Base-by-base conservation (phyloP, 2,329 filamentous ascomycete species). In the Colletotrichum sansevieriae region DNA sequence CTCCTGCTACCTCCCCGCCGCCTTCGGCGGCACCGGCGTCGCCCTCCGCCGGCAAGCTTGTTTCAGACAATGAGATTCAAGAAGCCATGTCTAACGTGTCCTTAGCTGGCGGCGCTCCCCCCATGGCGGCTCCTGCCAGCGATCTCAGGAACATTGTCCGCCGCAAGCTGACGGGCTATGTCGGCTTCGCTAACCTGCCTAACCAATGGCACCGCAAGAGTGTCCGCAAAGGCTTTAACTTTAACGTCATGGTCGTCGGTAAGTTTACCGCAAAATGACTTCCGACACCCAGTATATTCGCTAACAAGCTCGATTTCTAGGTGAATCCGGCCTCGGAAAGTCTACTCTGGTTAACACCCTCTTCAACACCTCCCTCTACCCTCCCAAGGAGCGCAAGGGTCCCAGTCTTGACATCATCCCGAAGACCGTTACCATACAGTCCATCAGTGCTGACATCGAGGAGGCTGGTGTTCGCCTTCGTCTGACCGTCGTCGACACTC, bases 141-240 rank as follows among this genome's bases (percentile, higher is more conserved):
- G 92, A 94, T 77, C 91, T 91, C 87, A 91, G 91, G 83, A 98
- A 99, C 87, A 97, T 99, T 81, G 95, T 99, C 76, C 93, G 96
- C 83, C 90, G 96, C 83, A 99, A 99, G 88, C 87, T 99, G 79
- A 98, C 96, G 58, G 96, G 96, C 78, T 99, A 98, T 77, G 96
- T 99, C 77, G 96, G 96, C 74, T 99, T 99, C 79, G 96, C 96
- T 82, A 99, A 99, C 82, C 84, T 99, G 79, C 96, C 96, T 73
- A 99, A 99, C 85, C 96, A 99, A 85, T 99, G 96, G 96, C 96
- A 99, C 87, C 95, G 96, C 83, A 99, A 99, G 92, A 98, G 95
- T 90, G 96, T 99, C 78, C 94, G 96, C 80, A 99, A 99, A 85
- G 96, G 96, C 71, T 99, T 99, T 90, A 99, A 98, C 89, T 99